Base-by-base conservation (phyloP, 129 eudicot genomes). In the Helianthus tuberosus region DNA sequence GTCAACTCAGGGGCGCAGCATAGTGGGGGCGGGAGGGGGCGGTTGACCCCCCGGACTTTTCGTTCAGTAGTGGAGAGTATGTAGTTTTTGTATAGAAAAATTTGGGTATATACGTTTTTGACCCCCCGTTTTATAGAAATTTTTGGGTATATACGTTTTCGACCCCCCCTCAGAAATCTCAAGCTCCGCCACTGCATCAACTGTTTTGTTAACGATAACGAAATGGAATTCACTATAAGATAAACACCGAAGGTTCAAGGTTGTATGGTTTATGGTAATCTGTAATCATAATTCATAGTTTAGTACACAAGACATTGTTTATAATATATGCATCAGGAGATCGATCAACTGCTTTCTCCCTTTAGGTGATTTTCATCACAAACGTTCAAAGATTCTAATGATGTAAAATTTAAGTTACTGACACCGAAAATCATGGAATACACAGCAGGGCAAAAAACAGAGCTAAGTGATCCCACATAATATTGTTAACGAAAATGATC, bases 321-420 rank as follows among this genome's bases (percentile, higher is more conserved):
- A 14, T 4, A 25, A 49, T 20, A 13, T 27, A 72, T 39, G 27
- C 32, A 59, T 59, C 29, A 3, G 54, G 17, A 16, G 23, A 36
- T 14, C 75, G 54, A 9, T 9, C 9, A 29, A 29, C 74, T 36
- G 64, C 35, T 69, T 48, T 51, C 62, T 49, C 46, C 46, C 43
- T 68, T 29, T 29, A 13, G 46, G 62, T 35, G 74, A n/a, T 7
- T 39, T 15, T 70, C 64, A 36, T 17, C 64, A 35, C 50, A 57
- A 23, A 11, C 25, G 63, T 23, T 23, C 14, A 11, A 20, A 58
- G 36, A 9, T 58, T 58, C 14, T 23, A 23, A 23, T 58, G 64
- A 20, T 32, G n/a, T 20, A 23, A 25, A 20, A 57, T 8, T 25
- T 23, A 14, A 57, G 35, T 4, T 58, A 39, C 44, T 39, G 44